Percentiles rank a stretch among this genome's conserved stretches.
Conservation (phyloP, 495 filamentous ascomycete genomes). For the Filosporella fistucella region DNA sequence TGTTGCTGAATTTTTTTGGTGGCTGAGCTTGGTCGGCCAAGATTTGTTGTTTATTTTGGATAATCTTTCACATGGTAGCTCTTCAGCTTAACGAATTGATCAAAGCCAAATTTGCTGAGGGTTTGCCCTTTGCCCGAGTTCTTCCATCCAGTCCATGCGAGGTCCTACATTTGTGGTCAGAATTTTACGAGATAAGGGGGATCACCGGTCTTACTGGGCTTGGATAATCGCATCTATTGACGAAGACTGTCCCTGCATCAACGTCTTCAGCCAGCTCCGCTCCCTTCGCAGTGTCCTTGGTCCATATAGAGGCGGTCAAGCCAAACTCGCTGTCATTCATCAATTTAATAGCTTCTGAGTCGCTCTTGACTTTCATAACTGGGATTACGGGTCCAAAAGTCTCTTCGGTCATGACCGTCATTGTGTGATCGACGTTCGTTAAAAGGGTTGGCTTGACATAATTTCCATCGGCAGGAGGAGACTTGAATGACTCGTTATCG, state of each 20-base stretch:
- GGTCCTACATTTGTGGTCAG: constrained; percentile 54
- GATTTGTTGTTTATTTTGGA: constrained; percentile 46
- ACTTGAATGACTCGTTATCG: constrained; percentile 67
- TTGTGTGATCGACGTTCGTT: constrained; percentile 74
- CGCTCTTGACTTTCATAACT: constrained; percentile 83
- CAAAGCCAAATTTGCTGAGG: constrained; percentile 84
- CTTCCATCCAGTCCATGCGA: constrained; percentile 99
- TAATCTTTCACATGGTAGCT: constrained; percentile 92
- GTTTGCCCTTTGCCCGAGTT: constrained; percentile 89
- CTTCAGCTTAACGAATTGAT: constrained; percentile 94
- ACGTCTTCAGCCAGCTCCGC: constrained; percentile 73
- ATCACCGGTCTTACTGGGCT: constrained; percentile 63
- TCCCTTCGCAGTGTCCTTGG: constrained; percentile 77
- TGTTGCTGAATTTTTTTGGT: constrained; percentile 3
- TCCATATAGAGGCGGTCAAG: constrained; percentile 97
- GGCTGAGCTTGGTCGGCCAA: not conserved
- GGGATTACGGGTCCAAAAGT: constrained; percentile 95
- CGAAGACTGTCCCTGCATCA: constrained; percentile 93
- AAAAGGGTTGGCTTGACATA: constrained; percentile 83
- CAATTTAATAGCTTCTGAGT: constrained; percentile 73
- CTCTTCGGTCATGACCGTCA: constrained; percentile 91
- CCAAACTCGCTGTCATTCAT: constrained; percentile 98
- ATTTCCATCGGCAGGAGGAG: constrained; percentile 68
- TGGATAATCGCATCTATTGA: constrained; percentile 92
- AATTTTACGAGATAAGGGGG: not conserved